phyloP scores from a whole-genome alignment of 306 rosid genomes.

The Parietaria judaica region DNA sequence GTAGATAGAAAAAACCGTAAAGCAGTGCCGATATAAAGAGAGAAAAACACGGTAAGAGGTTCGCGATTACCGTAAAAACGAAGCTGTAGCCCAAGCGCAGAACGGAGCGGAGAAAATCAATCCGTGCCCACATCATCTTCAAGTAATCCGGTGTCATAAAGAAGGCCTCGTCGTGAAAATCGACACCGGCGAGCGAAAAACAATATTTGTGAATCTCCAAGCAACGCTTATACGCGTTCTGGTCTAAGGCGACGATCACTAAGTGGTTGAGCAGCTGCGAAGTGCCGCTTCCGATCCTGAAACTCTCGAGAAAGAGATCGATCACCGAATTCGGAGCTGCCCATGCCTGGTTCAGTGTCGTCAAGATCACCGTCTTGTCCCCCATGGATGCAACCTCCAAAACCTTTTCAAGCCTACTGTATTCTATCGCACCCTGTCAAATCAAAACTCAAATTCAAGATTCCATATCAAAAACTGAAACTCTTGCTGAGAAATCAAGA shows the following conservation, averaged over 20 bases:
- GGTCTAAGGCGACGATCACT: slow-evolving; percentile 78
- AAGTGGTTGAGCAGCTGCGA: slow-evolving; percentile 63
- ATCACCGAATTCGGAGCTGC: slow-evolving; percentile 72
- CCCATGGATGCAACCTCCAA: slow-evolving; percentile 66
- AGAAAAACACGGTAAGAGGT: no score
- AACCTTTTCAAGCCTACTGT: slow-evolving; percentile 42
- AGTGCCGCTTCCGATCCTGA: slow-evolving; percentile 68
- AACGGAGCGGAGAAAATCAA: slow-evolving; percentile 80
- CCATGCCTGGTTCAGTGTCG: slow-evolving; percentile 95
- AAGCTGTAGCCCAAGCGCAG: slow-evolving; percentile 88
- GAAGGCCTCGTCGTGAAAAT: slow-evolving; percentile 68
- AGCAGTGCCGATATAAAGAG: no score
- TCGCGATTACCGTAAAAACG: slow-evolving; percentile 69
- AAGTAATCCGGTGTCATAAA: slow-evolving; percentile 84
- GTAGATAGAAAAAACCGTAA: slow-evolving; percentile 1
- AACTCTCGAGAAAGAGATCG: slow-evolving; percentile 89
- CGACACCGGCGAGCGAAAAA: slow-evolving; percentile 57
- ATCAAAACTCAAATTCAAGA: not conserved
- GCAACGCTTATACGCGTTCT: slow-evolving; percentile 66
- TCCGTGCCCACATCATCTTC: slow-evolving; percentile 95
- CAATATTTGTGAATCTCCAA: slow-evolving; percentile 63
- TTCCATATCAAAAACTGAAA: not conserved
- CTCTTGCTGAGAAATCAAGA: not conserved
- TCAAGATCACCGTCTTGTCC: slow-evolving; percentile 71
- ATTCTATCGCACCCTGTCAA: slow-evolving; percentile 43